Base-by-base conservation (phyloP, 371 early-diverging fungal species). In the Mortierella sp. region DNA sequence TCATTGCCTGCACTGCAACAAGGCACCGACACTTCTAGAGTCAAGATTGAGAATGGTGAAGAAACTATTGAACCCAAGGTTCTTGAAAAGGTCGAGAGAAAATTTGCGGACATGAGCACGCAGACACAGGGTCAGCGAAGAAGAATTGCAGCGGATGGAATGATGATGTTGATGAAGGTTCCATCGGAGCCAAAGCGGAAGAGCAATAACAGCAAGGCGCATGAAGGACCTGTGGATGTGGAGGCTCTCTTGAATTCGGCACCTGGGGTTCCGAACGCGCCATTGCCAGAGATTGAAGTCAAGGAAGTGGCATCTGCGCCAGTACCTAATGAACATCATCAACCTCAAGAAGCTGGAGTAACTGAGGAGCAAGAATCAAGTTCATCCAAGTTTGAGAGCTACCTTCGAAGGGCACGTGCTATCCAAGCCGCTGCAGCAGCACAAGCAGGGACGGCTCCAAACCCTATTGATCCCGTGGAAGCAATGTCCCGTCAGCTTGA, bases 401-500 rank as follows among this genome's bases (percentile, higher is more conserved):
- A 64, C 29, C 13, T 77, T 1, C 60, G 59, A 43, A 67, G 49
- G 23, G 65, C 62, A 23, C 68, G 69, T 22, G 72, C 61, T n/a
- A 49, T 69, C 19, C 72, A 72, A 37, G 68, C 77, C 1, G 67
- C 68, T 15, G 65, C 53, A 26, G 51, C 71, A 0, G 59, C 70
- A 10, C 47, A 64, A 6, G 59, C 63, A 15, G 58, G 60, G 5
- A 45, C 26, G 10, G 22, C 59, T 2, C 17, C 61, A 6, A 35
- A 57, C 17, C 15, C 73, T 12, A 6, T 72, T 9, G 66, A 66
- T 26, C 69, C 78, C 9, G 53, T 77, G 3, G 78, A 77, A 5
- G 72, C 72, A 23, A 77, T 77, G 62, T 56, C 78, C 17, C 72
- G 51, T 2, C 72, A 72, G n/a, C 66, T 77, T 15, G 78, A 58